phyloP scores from a whole-genome alignment of 1,284 basidiomycete species.

The Rhodofomes roseus region DNA sequence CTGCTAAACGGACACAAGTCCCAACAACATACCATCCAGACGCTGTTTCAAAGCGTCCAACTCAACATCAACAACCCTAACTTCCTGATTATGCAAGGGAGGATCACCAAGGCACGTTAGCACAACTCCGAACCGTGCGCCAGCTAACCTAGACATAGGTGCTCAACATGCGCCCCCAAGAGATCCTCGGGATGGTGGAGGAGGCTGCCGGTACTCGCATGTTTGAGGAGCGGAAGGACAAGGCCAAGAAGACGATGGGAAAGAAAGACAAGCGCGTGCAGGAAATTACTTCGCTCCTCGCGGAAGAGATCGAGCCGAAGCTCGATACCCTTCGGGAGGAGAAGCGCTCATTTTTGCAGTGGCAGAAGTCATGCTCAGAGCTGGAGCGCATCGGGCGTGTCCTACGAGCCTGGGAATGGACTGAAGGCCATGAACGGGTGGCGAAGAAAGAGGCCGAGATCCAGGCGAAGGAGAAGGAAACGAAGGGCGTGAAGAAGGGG shows the following conservation, averaged over 20 bases:
- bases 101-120: slow-evolving; percentile 76
- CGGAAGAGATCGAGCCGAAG: slow-evolving; percentile 94
- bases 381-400: slow-evolving; percentile 87
- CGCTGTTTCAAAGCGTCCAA: slow-evolving; percentile 95
- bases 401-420: slow-evolving; percentile 91
- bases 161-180: slow-evolving; percentile 97
- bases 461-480: slow-evolving; percentile 40
- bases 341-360: slow-evolving; percentile 88
- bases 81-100: slow-evolving; percentile 99
- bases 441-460: slow-evolving; percentile 54
- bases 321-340: slow-evolving; percentile 89
- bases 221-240: slow-evolving; percentile 99
- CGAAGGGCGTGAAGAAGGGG: slow-evolving; percentile 41
- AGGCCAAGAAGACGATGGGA: slow-evolving; percentile 93
- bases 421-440: slow-evolving; percentile 46
- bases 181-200: slow-evolving; percentile 98
- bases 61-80: slow-evolving; percentile 99
- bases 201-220: slow-evolving; percentile 98
- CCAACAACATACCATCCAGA: slow-evolving; percentile 85
- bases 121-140: slow-evolving; percentile 12
- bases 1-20: slow-evolving; percentile 96
- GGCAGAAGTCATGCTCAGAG: slow-evolving; percentile 87
- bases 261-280: slow-evolving; percentile 98
- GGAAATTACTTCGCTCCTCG: slow-evolving; percentile 78
- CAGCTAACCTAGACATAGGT: slow-evolving; percentile 45